Conservation (phyloP, 192 early-diverging fungal genomes). For the Cetraspora pellucida region DNA sequence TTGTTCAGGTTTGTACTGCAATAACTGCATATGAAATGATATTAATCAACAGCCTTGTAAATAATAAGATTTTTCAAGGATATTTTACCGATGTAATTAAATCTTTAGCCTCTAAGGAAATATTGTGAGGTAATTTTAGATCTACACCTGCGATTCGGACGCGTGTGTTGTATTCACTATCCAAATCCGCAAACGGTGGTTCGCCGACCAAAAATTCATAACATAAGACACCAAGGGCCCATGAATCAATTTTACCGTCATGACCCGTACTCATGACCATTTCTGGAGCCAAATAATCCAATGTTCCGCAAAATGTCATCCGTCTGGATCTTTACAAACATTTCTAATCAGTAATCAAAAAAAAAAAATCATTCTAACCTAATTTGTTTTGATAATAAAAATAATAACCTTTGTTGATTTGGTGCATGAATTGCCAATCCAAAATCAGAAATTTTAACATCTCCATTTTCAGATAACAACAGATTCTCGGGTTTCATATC, state of each 20-base stretch:
- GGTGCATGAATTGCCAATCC: constrained; percentile 95
- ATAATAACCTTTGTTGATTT: constrained; percentile 34
- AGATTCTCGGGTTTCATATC: constrained; percentile 98
- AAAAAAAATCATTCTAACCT: neutral
- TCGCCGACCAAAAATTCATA: constrained; percentile 90
- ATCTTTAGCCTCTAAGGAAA: constrained; percentile 80
- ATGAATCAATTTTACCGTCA: constrained; percentile 81
- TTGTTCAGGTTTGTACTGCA: constrained; percentile 72
- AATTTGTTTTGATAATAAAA: neutral
- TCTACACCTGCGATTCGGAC: constrained; percentile 82
- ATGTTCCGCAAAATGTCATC: constrained; percentile 81
- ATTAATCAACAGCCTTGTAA: neutral
- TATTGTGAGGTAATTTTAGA: constrained; percentile 70
- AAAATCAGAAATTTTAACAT: constrained; percentile 96
- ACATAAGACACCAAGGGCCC: constrained; percentile 88
- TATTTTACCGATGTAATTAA: constrained; percentile 73
- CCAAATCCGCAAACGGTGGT: constrained; percentile 80
- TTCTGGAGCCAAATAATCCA: constrained; percentile 96
- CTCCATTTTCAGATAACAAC: constrained; percentile 77
- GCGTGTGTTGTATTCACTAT: constrained; percentile 55
- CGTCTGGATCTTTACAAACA: neutral
- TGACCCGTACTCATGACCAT: constrained; percentile 88
- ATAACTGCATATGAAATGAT: constrained; percentile 52
- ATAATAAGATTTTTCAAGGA: neutral
- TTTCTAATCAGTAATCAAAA: neutral